Evolutionary conservation across 1,284 basidiomycete species (phyloP).

Genomic region (Porphyrellus sp.): DNA sequence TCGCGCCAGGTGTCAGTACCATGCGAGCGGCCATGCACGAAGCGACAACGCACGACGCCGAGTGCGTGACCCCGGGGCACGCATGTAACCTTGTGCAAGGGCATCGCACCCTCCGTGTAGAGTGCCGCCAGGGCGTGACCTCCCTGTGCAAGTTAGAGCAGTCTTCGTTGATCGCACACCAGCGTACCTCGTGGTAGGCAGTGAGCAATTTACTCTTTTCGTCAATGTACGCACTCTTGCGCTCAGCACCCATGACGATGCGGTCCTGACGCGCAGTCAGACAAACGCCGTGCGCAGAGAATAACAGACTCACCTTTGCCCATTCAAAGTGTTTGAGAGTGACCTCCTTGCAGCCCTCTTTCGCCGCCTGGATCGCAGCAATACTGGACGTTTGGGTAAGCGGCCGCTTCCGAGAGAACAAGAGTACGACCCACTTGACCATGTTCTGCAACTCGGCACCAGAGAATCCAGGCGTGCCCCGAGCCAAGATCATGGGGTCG

Average conservation of each 20-base stretch:
- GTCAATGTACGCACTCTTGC: slow-evolving; percentile 84
- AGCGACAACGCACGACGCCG: slow-evolving; percentile 63
- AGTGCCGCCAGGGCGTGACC: slow-evolving; percentile 90
- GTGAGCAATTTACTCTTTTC: slow-evolving; percentile 83
- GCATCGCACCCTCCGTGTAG: slow-evolving; percentile 91
- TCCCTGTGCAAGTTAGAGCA: slow-evolving; percentile 48
- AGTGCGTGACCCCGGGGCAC: slow-evolving; percentile 91
- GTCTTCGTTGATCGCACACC: slow-evolving; percentile 4
- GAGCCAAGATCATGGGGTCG: slow-evolving; percentile 81
- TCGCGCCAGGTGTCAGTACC: slow-evolving; percentile 16
- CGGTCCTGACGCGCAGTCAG: slow-evolving; percentile 57
- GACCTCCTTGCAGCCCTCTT: slow-evolving; percentile 74
- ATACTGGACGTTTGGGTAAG: slow-evolving; percentile 44
- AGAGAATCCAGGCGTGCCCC: slow-evolving; percentile 89
- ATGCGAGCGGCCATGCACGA: not conserved
- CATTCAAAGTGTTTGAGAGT: slow-evolving; percentile 87
- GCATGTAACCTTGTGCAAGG: slow-evolving; percentile 94
- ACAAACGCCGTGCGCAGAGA: not conserved
- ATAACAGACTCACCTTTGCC: slow-evolving; percentile 67
- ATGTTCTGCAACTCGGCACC: slow-evolving; percentile 93
- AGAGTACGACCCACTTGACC: slow-evolving; percentile 68
- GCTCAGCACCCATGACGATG: slow-evolving; percentile 92
- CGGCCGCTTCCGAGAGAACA: not conserved
- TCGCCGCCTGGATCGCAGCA: slow-evolving; percentile 90
- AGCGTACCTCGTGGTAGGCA: slow-evolving; percentile 84